Percentiles rank a stretch among this genome's conserved stretches.
Evolutionary conservation across 2,329 filamentous ascomycete genomes (phyloP).

Genomic region (Fusarium transvaalense): DNA sequence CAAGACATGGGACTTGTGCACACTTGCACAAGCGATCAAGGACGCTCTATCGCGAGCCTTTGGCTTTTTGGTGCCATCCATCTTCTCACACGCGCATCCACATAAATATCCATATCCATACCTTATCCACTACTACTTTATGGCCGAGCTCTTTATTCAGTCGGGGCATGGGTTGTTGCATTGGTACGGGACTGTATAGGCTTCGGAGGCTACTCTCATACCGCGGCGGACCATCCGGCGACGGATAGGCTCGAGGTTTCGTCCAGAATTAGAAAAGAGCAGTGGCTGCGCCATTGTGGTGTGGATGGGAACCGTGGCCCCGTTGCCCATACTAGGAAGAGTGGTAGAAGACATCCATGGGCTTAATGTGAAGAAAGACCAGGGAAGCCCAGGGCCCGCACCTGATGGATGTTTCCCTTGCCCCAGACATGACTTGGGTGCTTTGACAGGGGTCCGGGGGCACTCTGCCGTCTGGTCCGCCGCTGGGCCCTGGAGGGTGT

Average conservation of each 20-base stretch:
- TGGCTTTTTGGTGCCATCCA: slow-evolving; percentile 29
- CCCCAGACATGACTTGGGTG: slow-evolving; percentile 47
- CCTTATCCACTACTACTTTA: slow-evolving; percentile 46
- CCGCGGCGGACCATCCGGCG: slow-evolving; percentile 50
- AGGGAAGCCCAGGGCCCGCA: slow-evolving; percentile 40
- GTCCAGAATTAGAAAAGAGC: slow-evolving; percentile 55
- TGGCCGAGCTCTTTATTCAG: slow-evolving; percentile 49
- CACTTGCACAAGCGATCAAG: slow-evolving; percentile 40
- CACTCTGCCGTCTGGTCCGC: slow-evolving; percentile 49
- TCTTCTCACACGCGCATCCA: slow-evolving; percentile 34
- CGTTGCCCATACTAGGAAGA: slow-evolving; percentile 37
- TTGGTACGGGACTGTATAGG: slow-evolving; percentile 40
- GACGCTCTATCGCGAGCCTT: slow-evolving; percentile 29
- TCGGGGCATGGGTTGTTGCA: slow-evolving; percentile 47
- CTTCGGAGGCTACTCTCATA: slow-evolving; percentile 45
- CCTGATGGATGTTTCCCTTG: slow-evolving; percentile 50
- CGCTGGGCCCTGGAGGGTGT: slow-evolving; percentile 34
- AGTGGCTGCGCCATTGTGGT: slow-evolving; percentile 53
- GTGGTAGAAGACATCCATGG: slow-evolving; percentile 33
- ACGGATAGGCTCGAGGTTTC: slow-evolving; percentile 40
- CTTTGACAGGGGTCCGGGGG: slow-evolving; percentile 46
- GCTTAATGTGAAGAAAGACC: slow-evolving; percentile 30
- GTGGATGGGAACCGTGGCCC: slow-evolving; percentile 44
- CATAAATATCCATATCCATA: slow-evolving; percentile 37
- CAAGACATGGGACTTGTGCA: slow-evolving; percentile 39